Percentiles rank a stretch among this genome's conserved stretches.
These are phyloP conservation scores for Hypoxylon intermedium DNA, from an alignment of 495 filamentous ascomycete genomes.

Conservation along the genomic window DNA sequence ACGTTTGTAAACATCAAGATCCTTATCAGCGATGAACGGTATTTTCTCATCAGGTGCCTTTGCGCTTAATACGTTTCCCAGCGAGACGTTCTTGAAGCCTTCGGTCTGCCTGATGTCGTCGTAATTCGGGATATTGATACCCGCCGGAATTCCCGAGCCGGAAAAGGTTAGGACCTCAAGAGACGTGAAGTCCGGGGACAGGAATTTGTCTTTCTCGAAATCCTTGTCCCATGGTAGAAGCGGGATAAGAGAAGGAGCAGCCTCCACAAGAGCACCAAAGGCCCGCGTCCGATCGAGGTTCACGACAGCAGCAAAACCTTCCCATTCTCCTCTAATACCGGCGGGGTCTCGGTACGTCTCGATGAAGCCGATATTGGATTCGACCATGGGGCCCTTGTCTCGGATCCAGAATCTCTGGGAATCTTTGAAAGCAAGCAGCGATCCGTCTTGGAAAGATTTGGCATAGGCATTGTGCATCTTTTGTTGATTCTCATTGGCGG, in stretches of 20 bases:
- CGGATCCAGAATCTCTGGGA: slow-evolving; percentile 91
- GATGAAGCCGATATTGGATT: slow-evolving; percentile 92
- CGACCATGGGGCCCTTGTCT: slow-evolving; percentile 87
- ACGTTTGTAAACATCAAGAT: slow-evolving; percentile 77
- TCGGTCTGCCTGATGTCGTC: slow-evolving; percentile 91
- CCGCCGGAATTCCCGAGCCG: slow-evolving; percentile 83
- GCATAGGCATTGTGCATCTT: slow-evolving; percentile 84
- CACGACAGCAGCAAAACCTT: slow-evolving; percentile 85
- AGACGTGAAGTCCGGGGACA: slow-evolving; percentile 92
- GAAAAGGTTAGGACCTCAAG: slow-evolving; percentile 72
- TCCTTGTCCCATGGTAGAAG: slow-evolving; percentile 85
- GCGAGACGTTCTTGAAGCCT: slow-evolving; percentile 97
- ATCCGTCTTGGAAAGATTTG: slow-evolving; percentile 84
- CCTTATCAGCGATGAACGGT: slow-evolving; percentile 80
- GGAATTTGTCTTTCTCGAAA: slow-evolving; percentile 95
- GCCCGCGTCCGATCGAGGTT: slow-evolving; percentile 83
- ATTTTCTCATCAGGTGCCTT: slow-evolving; percentile 89
- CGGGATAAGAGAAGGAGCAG: slow-evolving; percentile 82
- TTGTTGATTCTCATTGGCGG: slow-evolving; percentile 84
- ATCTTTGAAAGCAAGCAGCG: slow-evolving; percentile 87
- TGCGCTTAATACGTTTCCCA: slow-evolving; percentile 89
- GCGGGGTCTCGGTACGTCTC: slow-evolving; percentile 96
- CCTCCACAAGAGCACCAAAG: slow-evolving; percentile 84
- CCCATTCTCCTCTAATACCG: slow-evolving; percentile 95
- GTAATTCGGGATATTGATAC: slow-evolving; percentile 83